Percentiles rank a stretch among this genome's conserved stretches.
Conservation (phyloP, 441 rosid genomes). For the Lepidium campestre region DNA sequence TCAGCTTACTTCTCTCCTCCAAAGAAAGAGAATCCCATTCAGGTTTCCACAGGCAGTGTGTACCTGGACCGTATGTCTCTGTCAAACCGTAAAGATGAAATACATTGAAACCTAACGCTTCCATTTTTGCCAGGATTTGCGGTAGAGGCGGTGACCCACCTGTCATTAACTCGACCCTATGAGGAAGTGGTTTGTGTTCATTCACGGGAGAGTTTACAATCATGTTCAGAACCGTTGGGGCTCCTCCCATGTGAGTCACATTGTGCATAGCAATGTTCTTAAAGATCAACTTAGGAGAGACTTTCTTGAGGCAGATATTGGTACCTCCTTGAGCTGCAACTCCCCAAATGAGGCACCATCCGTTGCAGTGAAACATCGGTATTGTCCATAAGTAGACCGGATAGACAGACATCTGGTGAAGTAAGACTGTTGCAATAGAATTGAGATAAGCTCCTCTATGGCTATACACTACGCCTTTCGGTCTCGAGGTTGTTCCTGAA, state of each 20-base stretch:
- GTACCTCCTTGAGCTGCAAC: conserved; percentile 69
- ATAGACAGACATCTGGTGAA: conserved; percentile 51
- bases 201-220: conserved; percentile 39
- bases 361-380: conserved; percentile 80
- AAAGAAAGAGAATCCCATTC: conserved; percentile 61
- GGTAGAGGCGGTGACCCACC: conserved; percentile 68
- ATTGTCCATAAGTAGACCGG: conserved; percentile 69
- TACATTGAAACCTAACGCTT: conserved; percentile 47
- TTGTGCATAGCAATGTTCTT: conserved; percentile 37
- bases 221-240: conserved; percentile 62
- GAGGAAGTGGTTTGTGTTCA: conserved; percentile 38
- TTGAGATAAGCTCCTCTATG: conserved; percentile 79
- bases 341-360: conserved; percentile 81
- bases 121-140: conserved; percentile 48
- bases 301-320: conserved; percentile 47
- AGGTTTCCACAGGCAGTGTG: conserved; percentile 55
- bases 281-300: conserved; percentile 44
- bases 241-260: conserved; percentile 70
- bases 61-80: conserved; percentile 68
- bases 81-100: conserved; percentile 67
- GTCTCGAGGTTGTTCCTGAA: conserved; percentile 66
- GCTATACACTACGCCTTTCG: conserved; percentile 73
- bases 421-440: conserved; percentile 45
- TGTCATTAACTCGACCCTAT: conserved; percentile 45
- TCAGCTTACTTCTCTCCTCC: conserved; percentile 36